Percentiles rank a stretch among this genome's conserved stretches.
phyloP scores from a whole-genome alignment of 352 stramenopile species.

The Aphanomyces cochlioides region DNA sequence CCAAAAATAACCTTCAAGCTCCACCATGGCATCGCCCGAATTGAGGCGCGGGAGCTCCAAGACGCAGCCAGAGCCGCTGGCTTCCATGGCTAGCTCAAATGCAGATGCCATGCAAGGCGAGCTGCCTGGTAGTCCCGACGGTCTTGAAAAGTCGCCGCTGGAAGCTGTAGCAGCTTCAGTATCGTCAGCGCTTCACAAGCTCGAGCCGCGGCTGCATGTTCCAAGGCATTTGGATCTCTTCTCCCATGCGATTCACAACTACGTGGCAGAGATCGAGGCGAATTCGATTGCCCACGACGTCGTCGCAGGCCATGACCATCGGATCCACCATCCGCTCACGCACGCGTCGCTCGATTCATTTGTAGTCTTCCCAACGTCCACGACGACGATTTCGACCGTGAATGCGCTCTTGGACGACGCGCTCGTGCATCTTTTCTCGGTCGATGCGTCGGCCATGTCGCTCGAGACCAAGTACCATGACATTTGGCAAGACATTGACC shows the following conservation, averaged over 20 bases:
- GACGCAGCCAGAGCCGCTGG: too few species aligned
- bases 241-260: background rate
- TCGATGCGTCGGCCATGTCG: background rate
- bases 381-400: constrained; percentile 9
- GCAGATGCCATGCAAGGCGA: too few species aligned
- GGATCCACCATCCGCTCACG: constrained; percentile 12
- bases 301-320: background rate
- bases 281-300: constrained; percentile 10
- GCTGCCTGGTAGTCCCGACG: too few species aligned
- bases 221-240: constrained; percentile 4
- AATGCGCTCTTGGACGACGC: constrained; percentile 14
- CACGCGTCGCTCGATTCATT: background rate
- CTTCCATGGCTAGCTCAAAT: too few species aligned
- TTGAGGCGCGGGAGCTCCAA: too few species aligned
- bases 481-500: constrained; percentile 24
- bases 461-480: constrained; percentile 25
- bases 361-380: constrained; percentile 5
- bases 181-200: background rate
- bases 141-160: too few species aligned
- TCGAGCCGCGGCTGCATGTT: constrained; percentile 12
- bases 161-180: background rate
- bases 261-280: background rate
- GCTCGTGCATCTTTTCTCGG: background rate
- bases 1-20: too few species aligned
- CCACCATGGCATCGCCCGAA: too few species aligned